Evolutionary conservation across 2,329 filamentous ascomycete species (phyloP), one percentile per base, ranked within the genome.

Genomic region (Didymella arachidicola): DNA sequence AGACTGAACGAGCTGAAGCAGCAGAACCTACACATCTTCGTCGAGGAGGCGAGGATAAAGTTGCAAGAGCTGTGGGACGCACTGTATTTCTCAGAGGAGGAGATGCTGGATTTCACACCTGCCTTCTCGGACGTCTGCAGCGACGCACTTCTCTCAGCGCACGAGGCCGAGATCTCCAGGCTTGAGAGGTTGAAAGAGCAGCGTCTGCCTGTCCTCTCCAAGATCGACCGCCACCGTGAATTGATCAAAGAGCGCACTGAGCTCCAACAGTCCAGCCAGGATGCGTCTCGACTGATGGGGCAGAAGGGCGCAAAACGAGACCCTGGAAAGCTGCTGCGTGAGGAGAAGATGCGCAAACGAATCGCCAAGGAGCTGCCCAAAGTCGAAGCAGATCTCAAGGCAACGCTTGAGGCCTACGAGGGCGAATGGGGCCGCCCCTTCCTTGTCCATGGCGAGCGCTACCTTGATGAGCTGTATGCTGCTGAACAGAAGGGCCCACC

Each of bases 281-380:
- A 99, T 77, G 93, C 95, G 14, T 97, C 94, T 7, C 89, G 95
- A 43, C 83, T 99, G 29, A 93, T 98, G 89, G 87, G 88, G 2
- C 89, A 92, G 66, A 97, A 96, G 80, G 94, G 94, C 53, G 94
- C 98, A 80, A 92, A 89, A 78, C 91, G 96, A 63, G 95, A 99
- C 73, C 95, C 95, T 2, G 94, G 93, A 49, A 95, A 97, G 79
- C 84, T 99, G 16, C 83, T 99, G 51, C 86, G 95, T 29, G 95
- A 99, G 74, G 95, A 99, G 80, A 99, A 98, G 84, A 96, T 97
- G 92, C 88, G 95, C 60, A 99, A 99, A 85, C 86, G 93, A 57
- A 97, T 99, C 62, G 86, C 93, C 26, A 99, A 98, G 78, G 95
- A 99, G 73, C 82, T 99, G 29, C 95, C 95, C 55, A 98, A 96